Conservation (phyloP, 2,329 filamentous ascomycete genomes). For the Chrysoporthe puriensis region DNA sequence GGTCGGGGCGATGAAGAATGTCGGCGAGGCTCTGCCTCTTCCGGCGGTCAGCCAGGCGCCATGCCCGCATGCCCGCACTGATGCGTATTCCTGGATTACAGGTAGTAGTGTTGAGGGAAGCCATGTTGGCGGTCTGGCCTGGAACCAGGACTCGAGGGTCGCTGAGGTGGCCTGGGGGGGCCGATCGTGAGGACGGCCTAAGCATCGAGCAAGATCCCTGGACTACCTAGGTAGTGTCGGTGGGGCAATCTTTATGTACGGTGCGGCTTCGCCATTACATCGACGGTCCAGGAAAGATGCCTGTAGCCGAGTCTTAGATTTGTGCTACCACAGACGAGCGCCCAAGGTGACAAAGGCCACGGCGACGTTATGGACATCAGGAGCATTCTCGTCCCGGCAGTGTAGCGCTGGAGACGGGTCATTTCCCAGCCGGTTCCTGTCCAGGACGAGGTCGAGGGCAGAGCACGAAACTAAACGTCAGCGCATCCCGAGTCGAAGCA, state of each 20-base stretch:
- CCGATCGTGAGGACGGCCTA: not conserved
- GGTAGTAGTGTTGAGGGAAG: not conserved
- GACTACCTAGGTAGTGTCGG: not conserved
- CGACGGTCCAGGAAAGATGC: not conserved
- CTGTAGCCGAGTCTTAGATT: not conserved
- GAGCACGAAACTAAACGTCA: not conserved
- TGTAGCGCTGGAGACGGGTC: not conserved
- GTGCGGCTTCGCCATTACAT: not conserved
- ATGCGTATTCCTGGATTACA: not conserved
- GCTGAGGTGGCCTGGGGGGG: not conserved
- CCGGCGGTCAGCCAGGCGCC: not conserved
- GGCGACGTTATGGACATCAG: not conserved
- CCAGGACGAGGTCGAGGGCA: not conserved
- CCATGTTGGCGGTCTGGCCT: not conserved
- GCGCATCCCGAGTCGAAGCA: not conserved
- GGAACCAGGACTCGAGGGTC: not conserved
- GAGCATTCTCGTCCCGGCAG: not conserved
- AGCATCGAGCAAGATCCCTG: constrained; percentile 19
- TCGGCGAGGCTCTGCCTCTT: constrained; percentile 3
- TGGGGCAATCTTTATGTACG: constrained; percentile 11
- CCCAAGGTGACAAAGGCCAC: not conserved
- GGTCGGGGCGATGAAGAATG: not conserved
- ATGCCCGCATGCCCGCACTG: not conserved
- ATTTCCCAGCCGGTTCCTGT: constrained; percentile 2
- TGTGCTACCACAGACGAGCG: not conserved